Base-by-base conservation (phyloP, 768 basidiomycete species). In the Trametes cinnabarina region DNA sequence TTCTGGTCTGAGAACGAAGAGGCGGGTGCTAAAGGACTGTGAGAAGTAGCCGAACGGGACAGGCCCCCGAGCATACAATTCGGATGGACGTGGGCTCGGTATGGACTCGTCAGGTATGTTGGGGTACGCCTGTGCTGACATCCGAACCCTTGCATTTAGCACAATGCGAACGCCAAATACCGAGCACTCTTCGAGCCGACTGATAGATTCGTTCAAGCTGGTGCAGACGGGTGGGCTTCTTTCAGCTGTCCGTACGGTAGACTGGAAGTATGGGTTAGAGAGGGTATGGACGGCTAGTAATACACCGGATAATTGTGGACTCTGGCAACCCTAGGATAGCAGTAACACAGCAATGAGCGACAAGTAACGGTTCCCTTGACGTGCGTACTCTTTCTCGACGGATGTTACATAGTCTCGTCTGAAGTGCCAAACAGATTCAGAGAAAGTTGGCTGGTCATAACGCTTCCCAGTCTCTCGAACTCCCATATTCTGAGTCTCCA, bases 61-160 rank as follows among this genome's bases (percentile, higher is more conserved):
- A 60, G 42, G 23, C 32, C n/a, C 40, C 39, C 28, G 10, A 12
- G 48, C 53, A 55, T 28, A 55, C 44, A 6, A 72, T 87, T 55
- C 82, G 82, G 60, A 90, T 90, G 87, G 80, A 83, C 62, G 82
- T 89, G 62, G 85, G 86, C 44, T 66, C 65, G 52, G 52, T 55
- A 32, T 10, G 48, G 25, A 4, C 14, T 26, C 51, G 37, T 54
- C 35, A 39, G 34, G 72, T 75, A 40, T 71, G n/a, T n/a, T n/a
- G n/a, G n/a, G n/a, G n/a, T n/a, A n/a, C n/a, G n/a, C n/a, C 71
- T 26, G 20, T 51, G 47, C 54, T 65, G 59, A 61, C 50, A 42
- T 39, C 20, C n/a, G 6, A 12, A 12, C 30, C 12, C 12, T 32
- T 12, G 30, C 12, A 22, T 11, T 53, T 26, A 77, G 78, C 40